Evolutionary conservation across 305 asterid genomes (phyloP).

Genomic region (Plantago lanceolata): DNA sequence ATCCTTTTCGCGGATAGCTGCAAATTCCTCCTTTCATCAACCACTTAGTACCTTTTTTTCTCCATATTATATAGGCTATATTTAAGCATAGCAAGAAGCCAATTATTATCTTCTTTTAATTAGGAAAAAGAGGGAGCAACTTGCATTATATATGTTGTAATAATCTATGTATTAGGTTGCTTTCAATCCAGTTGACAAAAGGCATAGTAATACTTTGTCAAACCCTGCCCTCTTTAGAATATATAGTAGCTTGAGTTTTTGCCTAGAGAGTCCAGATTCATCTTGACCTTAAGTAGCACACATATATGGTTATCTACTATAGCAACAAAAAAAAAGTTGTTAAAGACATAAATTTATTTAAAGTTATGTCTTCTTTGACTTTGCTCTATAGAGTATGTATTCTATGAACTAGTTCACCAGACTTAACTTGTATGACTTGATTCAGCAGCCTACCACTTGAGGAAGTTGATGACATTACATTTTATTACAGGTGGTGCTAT

Average conservation of each 20-base stretch:
- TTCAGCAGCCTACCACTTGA: not conserved
- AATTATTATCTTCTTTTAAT: conserved; percentile 3
- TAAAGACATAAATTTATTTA: not conserved
- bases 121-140: conserved; percentile 11
- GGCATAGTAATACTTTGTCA: conserved; percentile 5
- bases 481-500: conserved; percentile 60
- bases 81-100: conserved; percentile 2
- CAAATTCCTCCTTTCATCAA: not conserved
- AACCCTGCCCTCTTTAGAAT: not conserved
- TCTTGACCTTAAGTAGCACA: conserved; percentile 2
- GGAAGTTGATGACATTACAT: not conserved
- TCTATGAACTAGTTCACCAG: conserved; percentile 4
- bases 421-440: conserved; percentile 19
- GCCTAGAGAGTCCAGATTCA: not conserved
- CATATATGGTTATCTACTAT: not conserved
- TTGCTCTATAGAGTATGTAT: conserved; percentile 16
- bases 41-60: not conserved
- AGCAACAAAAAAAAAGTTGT: conserved; percentile 9
- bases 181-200: conserved; percentile 22
- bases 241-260: not conserved
- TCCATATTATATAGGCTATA: not conserved
- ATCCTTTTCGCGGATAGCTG: conserved; percentile 6
- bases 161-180: conserved; percentile 18
- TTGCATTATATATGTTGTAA: conserved; percentile 17
- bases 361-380: conserved; percentile 22